These are phyloP conservation scores for Ottelia alismoides DNA, from an alignment of 106 monocot genomes.

Conservation along the genomic window DNA sequence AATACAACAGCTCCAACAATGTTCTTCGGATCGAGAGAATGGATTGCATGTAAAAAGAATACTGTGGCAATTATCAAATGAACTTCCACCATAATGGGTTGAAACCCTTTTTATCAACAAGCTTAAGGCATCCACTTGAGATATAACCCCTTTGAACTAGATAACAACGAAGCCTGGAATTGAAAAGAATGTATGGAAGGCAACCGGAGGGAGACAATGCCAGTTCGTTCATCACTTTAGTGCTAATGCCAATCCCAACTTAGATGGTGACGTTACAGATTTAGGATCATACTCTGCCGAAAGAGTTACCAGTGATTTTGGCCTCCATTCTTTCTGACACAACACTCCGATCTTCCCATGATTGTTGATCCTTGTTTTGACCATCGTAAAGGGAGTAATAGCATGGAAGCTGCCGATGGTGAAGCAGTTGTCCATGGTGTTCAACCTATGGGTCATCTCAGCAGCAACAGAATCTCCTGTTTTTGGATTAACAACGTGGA, in stretches of 20 bases:
- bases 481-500: constrained; percentile 23
- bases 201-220: no score
- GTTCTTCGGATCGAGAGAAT: no score
- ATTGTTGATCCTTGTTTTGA: constrained; percentile 35
- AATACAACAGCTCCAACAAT: no score
- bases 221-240: no score
- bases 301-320: constrained; percentile 28
- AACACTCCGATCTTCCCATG: constrained; percentile 19
- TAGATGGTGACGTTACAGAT: constrained; percentile 12
- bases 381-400: constrained; percentile 18
- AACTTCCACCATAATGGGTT: no score
- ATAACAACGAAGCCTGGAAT: no score
- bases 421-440: constrained; percentile 22
- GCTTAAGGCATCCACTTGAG: no score
- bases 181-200: no score
- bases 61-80: no score
- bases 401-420: constrained; percentile 27
- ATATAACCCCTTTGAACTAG: no score
- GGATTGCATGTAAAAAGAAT: no score
- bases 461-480: constrained; percentile 28
- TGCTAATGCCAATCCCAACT: constrained; percentile 24
- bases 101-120: no score
- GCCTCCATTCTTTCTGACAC: constrained; percentile 47
- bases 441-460: constrained; percentile 31
- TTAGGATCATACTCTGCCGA: constrained; percentile 46